Conservation (phyloP, 225 moss, liverwort and hornwort species). For the Takakia lepidozioides region DNA sequence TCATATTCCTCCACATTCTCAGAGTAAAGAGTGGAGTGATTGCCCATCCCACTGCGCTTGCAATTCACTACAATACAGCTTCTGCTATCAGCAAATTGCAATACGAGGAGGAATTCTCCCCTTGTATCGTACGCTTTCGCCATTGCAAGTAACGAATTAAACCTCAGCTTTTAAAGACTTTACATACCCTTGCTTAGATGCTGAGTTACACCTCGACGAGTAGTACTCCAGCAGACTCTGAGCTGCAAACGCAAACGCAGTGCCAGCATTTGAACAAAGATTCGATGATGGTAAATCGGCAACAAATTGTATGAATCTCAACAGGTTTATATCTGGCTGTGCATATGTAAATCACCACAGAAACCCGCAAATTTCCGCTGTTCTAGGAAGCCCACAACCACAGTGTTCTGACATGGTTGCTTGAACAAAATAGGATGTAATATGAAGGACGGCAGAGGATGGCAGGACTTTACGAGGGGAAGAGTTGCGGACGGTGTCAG, state of each 20-base stretch:
- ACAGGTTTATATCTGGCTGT: background rate
- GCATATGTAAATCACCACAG: too few species aligned
- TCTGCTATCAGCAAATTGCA: background rate
- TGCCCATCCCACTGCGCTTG: conserved; percentile 5
- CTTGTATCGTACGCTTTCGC: background rate
- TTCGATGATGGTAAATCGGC: background rate
- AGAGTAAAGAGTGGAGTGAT: background rate
- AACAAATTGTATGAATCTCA: too few species aligned
- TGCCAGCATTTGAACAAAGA: background rate
- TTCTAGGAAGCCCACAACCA: too few species aligned
- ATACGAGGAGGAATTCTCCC: background rate
- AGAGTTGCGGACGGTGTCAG: conserved; percentile 26
- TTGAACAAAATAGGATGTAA: background rate
- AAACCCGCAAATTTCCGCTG: too few species aligned
- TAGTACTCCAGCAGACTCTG: conserved; percentile 66
- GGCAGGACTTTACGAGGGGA: conserved; percentile 8
- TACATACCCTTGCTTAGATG: conserved; percentile 50
- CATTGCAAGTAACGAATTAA: background rate
- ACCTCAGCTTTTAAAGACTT: background rate
- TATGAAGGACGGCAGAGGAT: conserved; percentile 2
- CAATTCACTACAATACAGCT: conserved; percentile 4
- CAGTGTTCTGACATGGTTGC: too few species aligned
- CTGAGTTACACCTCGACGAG: conserved; percentile 59
- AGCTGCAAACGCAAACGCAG: conserved; percentile 24
- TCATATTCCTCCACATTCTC: background rate